phyloP scores from a whole-genome alignment of 2,329 filamentous ascomycete species.

The Fusarium bulbicola region DNA sequence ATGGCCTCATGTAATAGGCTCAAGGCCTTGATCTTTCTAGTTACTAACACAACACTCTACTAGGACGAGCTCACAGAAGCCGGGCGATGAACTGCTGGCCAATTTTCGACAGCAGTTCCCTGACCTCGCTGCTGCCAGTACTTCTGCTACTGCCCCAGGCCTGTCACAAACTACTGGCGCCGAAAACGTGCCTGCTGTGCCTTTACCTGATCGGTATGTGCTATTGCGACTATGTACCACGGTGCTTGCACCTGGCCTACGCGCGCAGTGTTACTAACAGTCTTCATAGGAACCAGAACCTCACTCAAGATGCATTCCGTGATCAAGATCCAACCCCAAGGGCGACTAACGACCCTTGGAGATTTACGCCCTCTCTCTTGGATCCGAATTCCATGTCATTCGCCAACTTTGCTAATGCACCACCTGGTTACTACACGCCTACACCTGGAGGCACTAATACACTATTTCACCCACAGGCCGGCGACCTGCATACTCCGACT shows the following conservation, averaged over 20 bases:
- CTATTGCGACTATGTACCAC: background rate
- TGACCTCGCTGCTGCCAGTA: slow-evolving; percentile 68
- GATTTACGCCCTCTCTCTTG: slow-evolving; percentile 87
- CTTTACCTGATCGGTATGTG: slow-evolving; percentile 43
- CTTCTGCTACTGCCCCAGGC: slow-evolving; percentile 54
- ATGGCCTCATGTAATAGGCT: background rate
- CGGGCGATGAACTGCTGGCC: slow-evolving; percentile 83
- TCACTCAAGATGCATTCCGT: slow-evolving; percentile 53
- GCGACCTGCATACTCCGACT: slow-evolving; percentile 86
- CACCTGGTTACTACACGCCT: slow-evolving; percentile 86
- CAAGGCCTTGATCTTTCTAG: background rate
- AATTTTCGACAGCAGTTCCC: slow-evolving; percentile 87
- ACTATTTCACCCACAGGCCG: slow-evolving; percentile 83
- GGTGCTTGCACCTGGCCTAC: background rate
- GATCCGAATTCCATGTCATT: slow-evolving; percentile 88
- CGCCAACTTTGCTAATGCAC: slow-evolving; percentile 79
- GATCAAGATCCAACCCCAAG: slow-evolving; percentile 86
- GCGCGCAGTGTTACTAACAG: slow-evolving; percentile 20
- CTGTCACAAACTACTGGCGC: slow-evolving; percentile 48
- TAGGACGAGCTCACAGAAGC: slow-evolving; percentile 84
- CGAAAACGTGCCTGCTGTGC: slow-evolving; percentile 36
- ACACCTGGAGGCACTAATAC: slow-evolving; percentile 84
- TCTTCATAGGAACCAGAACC: slow-evolving; percentile 31
- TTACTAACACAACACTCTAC: slow-evolving; percentile 3
- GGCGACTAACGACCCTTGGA: slow-evolving; percentile 82